These are phyloP conservation scores for Malus sylvestris DNA, from an alignment of 306 rosid species.

Conservation along the genomic window DNA sequence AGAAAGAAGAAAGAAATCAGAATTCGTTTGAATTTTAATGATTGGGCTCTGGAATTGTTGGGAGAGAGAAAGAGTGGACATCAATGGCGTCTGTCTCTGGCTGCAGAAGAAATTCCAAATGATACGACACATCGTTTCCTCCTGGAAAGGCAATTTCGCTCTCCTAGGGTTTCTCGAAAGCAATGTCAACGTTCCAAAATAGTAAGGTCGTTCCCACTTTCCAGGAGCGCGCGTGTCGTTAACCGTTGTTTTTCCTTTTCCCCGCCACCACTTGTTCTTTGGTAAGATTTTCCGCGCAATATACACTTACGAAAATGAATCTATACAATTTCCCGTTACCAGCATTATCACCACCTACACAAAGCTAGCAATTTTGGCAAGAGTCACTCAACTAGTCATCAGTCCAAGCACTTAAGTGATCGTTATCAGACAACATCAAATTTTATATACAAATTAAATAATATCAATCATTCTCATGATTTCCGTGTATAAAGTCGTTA, in stretches of 20 bases:
- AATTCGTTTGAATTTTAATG: not conserved
- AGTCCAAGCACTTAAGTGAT: rapidly evolving
- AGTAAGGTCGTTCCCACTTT: too few relatives aligned
- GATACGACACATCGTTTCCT: not conserved
- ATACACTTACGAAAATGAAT: not conserved
- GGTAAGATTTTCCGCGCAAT: not conserved
- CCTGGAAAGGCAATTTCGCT: not conserved
- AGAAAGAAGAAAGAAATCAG: not conserved
- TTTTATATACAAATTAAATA: too few relatives aligned
- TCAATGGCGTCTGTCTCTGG: not conserved
- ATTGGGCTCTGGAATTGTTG: not conserved
- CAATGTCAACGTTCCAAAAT: too few relatives aligned
- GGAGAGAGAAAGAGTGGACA: slow-evolving; percentile 1
- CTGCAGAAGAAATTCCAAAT: not conserved
- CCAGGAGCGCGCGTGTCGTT: too few relatives aligned
- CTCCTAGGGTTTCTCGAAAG: too few relatives aligned
- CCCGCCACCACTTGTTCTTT: not conserved
- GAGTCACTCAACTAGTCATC: rapidly evolving
- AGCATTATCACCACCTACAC: too few relatives aligned
- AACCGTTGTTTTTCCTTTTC: rapidly evolving
- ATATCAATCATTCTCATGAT: too few relatives aligned
- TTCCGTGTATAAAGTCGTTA: too few relatives aligned
- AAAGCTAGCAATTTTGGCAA: too few relatives aligned
- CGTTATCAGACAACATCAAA: too few relatives aligned
- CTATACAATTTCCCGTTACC: too few relatives aligned